Evolutionary conservation across 2,329 filamentous ascomycete genomes (phyloP).

Genomic region (Teratosphaeria pseudoeucalypti): DNA sequence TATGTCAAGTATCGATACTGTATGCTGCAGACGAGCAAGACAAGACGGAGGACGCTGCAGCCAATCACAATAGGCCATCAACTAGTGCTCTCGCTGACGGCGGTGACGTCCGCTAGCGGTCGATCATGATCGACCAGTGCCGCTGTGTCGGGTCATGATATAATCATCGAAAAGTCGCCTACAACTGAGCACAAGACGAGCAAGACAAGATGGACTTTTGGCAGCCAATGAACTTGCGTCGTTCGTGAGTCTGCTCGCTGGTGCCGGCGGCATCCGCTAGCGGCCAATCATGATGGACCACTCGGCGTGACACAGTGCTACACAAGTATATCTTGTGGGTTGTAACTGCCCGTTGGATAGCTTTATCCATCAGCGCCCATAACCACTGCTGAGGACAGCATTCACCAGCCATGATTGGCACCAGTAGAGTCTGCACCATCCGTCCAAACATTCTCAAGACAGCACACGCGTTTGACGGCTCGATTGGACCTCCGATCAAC

Average conservation of each 20-base stretch:
- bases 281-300: background rate
- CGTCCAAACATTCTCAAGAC: no score
- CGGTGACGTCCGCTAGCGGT: background rate
- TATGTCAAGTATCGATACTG: no score
- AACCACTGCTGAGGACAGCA: no score
- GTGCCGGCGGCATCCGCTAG: background rate
- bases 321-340: no score
- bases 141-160: background rate
- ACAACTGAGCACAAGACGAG: background rate
- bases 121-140: background rate
- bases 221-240: background rate
- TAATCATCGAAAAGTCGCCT: background rate
- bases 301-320: no score
- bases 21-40: background rate
- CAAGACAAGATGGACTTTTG: background rate
- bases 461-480: no score
- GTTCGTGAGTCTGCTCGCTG: background rate
- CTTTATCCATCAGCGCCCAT: no score
- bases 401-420: no score
- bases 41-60: background rate
- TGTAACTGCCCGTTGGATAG: no score
- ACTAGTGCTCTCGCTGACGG: background rate
- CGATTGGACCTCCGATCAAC: no score
- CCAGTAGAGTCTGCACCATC: no score
- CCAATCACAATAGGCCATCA: background rate